These are phyloP conservation scores for Cercospora berteroae DNA, from an alignment of 2,329 filamentous ascomycete species.

Conservation along the genomic window DNA sequence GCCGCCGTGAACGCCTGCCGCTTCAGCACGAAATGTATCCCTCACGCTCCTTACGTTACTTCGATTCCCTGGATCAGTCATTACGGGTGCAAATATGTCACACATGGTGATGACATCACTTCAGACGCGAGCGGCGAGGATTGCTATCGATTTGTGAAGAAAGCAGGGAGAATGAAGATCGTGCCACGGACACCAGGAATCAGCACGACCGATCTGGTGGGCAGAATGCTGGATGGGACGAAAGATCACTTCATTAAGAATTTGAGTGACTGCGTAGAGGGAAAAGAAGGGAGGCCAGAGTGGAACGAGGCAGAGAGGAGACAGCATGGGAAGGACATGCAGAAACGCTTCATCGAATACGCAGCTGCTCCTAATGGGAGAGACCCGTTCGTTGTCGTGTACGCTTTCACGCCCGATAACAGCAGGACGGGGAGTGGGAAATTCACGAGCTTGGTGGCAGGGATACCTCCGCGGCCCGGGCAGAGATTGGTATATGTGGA, in stretches of 20 bases:
- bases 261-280: conserved; percentile 28
- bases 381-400: conserved; percentile 76
- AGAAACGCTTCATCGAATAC: conserved; percentile 76
- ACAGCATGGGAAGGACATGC: conserved; percentile 65
- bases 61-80: conserved; percentile 90
- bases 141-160: conserved; percentile 97
- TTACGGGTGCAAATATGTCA: conserved; percentile 92
- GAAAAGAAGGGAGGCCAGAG: conserved; percentile 67
- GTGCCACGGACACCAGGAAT: conserved; percentile 96
- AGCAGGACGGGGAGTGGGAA: conserved; percentile 2
- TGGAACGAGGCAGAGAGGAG: conserved; percentile 67
- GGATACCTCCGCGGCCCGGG: conserved; percentile 68
- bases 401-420: conserved; percentile 62
- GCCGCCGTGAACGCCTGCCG: conserved; percentile 91
- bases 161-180: conserved; percentile 88
- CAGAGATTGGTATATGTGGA: conserved; percentile 93
- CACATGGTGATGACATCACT: conserved; percentile 96
- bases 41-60: conserved; percentile 90
- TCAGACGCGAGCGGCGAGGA: conserved; percentile 91
- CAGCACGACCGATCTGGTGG: conserved; percentile 96
- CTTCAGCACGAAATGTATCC: conserved; percentile 83
- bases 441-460: conserved; percentile 62
- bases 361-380: conserved; percentile 81
- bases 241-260: conserved; percentile 88
- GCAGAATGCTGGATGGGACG: conserved; percentile 96